Percentiles rank a stretch among this genome's conserved stretches.
Evolutionary conservation across 352 stramenopile species (phyloP).

Genomic region (Pythium rhizo-oryzae): DNA sequence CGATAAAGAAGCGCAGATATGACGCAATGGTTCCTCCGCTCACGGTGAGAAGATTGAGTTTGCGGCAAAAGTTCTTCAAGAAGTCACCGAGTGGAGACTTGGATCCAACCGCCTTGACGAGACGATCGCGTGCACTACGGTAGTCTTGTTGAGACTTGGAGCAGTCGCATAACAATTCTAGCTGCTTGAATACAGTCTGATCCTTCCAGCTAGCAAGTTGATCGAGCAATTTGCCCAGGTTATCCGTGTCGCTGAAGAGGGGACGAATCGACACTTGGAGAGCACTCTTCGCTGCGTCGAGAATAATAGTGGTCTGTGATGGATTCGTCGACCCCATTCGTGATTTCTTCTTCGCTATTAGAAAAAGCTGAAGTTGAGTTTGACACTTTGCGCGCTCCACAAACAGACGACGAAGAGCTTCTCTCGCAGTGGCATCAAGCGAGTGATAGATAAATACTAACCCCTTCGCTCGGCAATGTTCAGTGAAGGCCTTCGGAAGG

Average conservation of each 20-base stretch:
- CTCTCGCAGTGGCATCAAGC: slow-evolving; percentile 62
- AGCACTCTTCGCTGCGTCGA: slow-evolving; percentile 38
- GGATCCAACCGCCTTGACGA: slow-evolving; percentile 77
- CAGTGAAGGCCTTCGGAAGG: slow-evolving; percentile 65
- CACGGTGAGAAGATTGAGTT: slow-evolving; percentile 71
- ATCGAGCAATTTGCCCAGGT: slow-evolving; percentile 60
- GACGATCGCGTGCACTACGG: slow-evolving; percentile 58
- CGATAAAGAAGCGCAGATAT: slow-evolving; percentile 49
- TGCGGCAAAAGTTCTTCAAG: slow-evolving; percentile 83
- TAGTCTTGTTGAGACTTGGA: slow-evolving; percentile 51
- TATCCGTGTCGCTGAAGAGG: slow-evolving; percentile 64
- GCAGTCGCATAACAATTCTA: slow-evolving; percentile 60
- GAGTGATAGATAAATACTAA: slow-evolving; percentile 75
- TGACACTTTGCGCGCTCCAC: slow-evolving; percentile 62
- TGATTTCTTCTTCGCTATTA: slow-evolving; percentile 48
- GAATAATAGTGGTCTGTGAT: slow-evolving; percentile 9
- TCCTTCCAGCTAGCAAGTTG: slow-evolving; percentile 77
- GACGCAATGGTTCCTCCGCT: slow-evolving; percentile 43
- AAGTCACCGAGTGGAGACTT: slow-evolving; percentile 81
- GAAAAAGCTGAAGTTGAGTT: slow-evolving; percentile 38
- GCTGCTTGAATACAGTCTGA: slow-evolving; percentile 74
- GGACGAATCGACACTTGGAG: slow-evolving; percentile 45
- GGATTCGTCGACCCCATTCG: slow-evolving; percentile 31
- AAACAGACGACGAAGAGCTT: slow-evolving; percentile 74
- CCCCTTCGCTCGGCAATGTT: slow-evolving; percentile 57